A percentile compares a stretch with the other conserved stretches of the same genome.
Evolutionary conservation across 495 filamentous ascomycete species (phyloP).

Genomic region (Talaromyces stipitatus): DNA sequence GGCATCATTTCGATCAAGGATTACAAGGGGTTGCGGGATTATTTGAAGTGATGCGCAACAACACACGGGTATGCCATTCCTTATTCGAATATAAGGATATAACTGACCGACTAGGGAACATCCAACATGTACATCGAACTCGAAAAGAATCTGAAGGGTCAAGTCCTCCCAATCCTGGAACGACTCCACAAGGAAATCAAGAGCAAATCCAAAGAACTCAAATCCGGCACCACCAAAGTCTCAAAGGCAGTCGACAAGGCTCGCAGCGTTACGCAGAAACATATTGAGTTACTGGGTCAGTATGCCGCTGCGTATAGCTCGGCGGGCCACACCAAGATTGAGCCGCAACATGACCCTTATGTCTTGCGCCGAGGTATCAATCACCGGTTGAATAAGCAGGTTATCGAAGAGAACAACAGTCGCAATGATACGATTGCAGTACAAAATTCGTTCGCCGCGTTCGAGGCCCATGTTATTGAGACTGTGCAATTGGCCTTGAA

Average conservation of each 20-base stretch:
- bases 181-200: slow-evolving; percentile 94
- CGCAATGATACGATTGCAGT: slow-evolving; percentile 81
- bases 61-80: slow-evolving; percentile 60
- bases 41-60: slow-evolving; percentile 87
- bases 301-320: slow-evolving; percentile 70
- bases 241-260: slow-evolving; percentile 89
- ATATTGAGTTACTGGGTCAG: slow-evolving; percentile 88
- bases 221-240: slow-evolving; percentile 72
- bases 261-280: slow-evolving; percentile 78
- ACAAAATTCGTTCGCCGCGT: slow-evolving; percentile 80
- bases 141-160: slow-evolving; percentile 75
- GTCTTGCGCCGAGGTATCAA: slow-evolving; percentile 72
- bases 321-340: slow-evolving; percentile 52
- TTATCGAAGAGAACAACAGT: slow-evolving; percentile 91
- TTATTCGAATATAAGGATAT: background rate
- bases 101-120: slow-evolving; percentile 49
- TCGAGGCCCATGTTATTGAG: slow-evolving; percentile 78
- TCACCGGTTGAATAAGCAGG: slow-evolving; percentile 80
- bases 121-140: slow-evolving; percentile 81
- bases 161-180: slow-evolving; percentile 79
- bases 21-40: slow-evolving; percentile 76
- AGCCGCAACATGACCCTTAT: slow-evolving; percentile 75
- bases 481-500: slow-evolving; percentile 75
- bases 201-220: slow-evolving; percentile 83
- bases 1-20: slow-evolving; percentile 83